Evolutionary conservation across 2,329 filamentous ascomycete species (phyloP).

Genomic region (Cladophialophora bantiana): DNA sequence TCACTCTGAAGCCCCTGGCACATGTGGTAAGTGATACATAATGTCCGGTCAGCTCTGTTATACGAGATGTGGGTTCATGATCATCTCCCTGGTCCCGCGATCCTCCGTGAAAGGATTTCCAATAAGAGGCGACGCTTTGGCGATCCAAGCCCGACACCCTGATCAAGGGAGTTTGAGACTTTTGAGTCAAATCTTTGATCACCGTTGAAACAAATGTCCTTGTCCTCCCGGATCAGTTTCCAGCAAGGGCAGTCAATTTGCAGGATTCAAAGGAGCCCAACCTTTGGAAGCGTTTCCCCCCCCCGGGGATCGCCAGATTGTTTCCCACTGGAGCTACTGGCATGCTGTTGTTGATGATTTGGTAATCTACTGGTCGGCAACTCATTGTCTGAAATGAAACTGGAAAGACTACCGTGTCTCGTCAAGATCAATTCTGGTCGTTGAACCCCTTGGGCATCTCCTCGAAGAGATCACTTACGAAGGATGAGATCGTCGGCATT

Average conservation of each 20-base stretch:
- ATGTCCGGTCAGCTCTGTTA: constrained; percentile 18
- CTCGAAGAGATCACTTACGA: background rate
- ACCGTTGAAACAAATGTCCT: constrained; percentile 6
- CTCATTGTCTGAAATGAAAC: background rate
- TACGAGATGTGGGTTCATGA: constrained; percentile 13
- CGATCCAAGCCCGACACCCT: background rate
- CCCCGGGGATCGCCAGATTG: background rate
- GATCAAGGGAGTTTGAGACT: background rate
- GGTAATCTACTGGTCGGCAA: background rate
- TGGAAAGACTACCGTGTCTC: background rate
- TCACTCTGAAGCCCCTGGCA: constrained; percentile 14
- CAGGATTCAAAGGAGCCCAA: background rate
- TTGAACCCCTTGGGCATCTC: background rate
- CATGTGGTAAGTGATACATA: background rate
- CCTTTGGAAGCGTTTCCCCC: background rate
- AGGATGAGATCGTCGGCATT: background rate
- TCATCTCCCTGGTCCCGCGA: background rate
- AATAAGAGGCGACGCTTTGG: constrained; percentile 4
- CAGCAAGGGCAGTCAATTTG: background rate
- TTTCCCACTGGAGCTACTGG: background rate
- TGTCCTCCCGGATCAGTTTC: background rate
- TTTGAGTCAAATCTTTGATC: constrained; percentile 17
- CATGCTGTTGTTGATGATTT: background rate
- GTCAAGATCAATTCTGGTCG: background rate
- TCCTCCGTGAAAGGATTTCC: constrained; percentile 6